Percentiles rank a stretch among this genome's conserved stretches.
Evolutionary conservation across 495 filamentous ascomycete species (phyloP).

Genomic region (Barbatosphaeria neglecta): DNA sequence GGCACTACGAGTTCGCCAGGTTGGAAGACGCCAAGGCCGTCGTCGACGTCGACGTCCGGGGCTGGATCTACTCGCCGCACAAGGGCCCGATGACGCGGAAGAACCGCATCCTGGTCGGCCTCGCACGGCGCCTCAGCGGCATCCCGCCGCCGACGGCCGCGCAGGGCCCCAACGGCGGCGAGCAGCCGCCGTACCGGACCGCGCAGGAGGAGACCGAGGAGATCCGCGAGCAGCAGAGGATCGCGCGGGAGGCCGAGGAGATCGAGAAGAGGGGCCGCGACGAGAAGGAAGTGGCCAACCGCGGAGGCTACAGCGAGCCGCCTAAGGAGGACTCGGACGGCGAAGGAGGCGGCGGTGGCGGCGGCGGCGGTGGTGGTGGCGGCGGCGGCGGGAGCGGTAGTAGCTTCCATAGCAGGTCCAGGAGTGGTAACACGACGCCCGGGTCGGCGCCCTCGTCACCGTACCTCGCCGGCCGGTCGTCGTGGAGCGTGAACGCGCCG

Average conservation of each 20-base stretch:
- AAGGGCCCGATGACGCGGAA: conserved; percentile 77
- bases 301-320: conserved; percentile 42
- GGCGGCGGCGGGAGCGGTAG: not conserved
- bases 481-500: conserved; percentile 42
- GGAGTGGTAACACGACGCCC: conserved; percentile 11
- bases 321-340: conserved; percentile 20
- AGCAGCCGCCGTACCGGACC: conserved; percentile 4
- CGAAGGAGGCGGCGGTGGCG: conserved; percentile 5
- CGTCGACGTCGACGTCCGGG: conserved; percentile 86
- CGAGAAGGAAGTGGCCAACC: conserved; percentile 58
- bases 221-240: conserved; percentile 44
- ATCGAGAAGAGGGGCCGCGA: conserved; percentile 59
- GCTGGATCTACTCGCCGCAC: conserved; percentile 86
- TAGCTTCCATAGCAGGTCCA: conserved; percentile 1
- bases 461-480: conserved; percentile 15
- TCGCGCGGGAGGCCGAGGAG: conserved; percentile 58
- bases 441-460: conserved; percentile 21
- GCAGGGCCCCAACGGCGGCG: conserved; percentile 6
- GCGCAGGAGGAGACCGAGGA: conserved; percentile 28
- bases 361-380: too few species aligned
- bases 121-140: conserved; percentile 75
- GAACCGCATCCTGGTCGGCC: conserved; percentile 71
- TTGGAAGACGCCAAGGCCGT: conserved; percentile 63
- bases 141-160: conserved; percentile 56
- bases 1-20: conserved; percentile 56